Evolutionary conservation across 1,284 basidiomycete species (phyloP).

Genomic region (Microbotryum silenes-acaulis): DNA sequence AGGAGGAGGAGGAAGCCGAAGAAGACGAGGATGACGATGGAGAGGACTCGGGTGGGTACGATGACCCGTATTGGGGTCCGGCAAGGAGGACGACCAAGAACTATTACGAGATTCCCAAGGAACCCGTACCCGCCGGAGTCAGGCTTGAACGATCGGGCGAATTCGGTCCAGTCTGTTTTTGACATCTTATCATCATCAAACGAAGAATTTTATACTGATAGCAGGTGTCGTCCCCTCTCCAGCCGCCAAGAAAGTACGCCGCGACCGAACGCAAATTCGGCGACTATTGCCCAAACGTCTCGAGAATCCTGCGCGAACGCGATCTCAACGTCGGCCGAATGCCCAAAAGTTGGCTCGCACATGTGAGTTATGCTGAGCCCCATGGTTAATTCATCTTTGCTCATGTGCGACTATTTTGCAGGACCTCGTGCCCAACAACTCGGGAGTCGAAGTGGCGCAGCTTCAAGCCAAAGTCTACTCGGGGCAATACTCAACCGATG

Average conservation of each 20-base stretch:
- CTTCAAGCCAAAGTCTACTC: slow-evolving; percentile 80
- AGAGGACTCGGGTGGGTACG: slow-evolving; percentile 14
- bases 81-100: slow-evolving; percentile 19
- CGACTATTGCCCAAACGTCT: slow-evolving; percentile 14
- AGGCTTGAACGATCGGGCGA: slow-evolving; percentile 70
- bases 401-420: slow-evolving; percentile 37
- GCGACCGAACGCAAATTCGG: slow-evolving; percentile 8
- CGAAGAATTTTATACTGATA: neutral
- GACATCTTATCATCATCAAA: too few species aligned
- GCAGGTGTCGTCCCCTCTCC: slow-evolving; percentile 32
- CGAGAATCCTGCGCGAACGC: slow-evolving; percentile 18
- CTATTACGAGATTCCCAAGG: slow-evolving; percentile 40
- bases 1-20: slow-evolving; percentile 33
- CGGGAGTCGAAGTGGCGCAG: slow-evolving; percentile 75
- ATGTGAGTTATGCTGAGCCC: slow-evolving; percentile 14
- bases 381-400: slow-evolving; percentile 39
- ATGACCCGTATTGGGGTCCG: slow-evolving; percentile 27
- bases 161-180: slow-evolving; percentile 59
- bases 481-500: slow-evolving; percentile 69
- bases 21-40: slow-evolving; percentile 33
- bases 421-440: slow-evolving; percentile 73
- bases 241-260: slow-evolving; percentile 12
- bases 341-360: slow-evolving; percentile 42
- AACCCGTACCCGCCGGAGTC: slow-evolving; percentile 63
- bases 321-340: slow-evolving; percentile 38